Evolutionary conservation across 495 filamentous ascomycete genomes (phyloP), one percentile per base, ranked within the genome.

Genomic region (Pyrenula massariospora): DNA sequence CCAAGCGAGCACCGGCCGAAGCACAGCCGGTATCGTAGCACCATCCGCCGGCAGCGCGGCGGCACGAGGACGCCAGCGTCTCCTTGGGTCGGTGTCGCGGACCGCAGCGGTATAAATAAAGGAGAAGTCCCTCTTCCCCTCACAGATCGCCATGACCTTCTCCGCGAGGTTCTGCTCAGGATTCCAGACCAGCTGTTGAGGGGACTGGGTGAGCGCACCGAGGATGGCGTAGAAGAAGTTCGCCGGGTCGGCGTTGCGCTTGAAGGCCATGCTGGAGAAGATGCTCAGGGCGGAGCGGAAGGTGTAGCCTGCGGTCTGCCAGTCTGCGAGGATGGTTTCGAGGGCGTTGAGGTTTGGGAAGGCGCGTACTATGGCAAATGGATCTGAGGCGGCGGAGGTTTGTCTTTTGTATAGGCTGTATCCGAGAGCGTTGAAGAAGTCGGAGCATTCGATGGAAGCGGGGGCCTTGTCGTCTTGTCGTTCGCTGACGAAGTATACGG

Each of bases 251-350:
- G 12, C 20, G 10, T 54, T n/a, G 12, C 15, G 12, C 23, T 24
- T 54, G 21, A 10, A n/a, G 22, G 60, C 62, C 60, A 64, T 60
- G 22, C 58, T 64, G 21, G 62, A 57, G 53, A 64, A 60, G 20
- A 63, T 55, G 8, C 55, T n/a, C 52, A 62, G 24, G 3, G 58
- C 61, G 22, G 62, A 50, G 1, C 62, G 49, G 8, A 62, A 48
- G 47, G 54, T 21, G 50, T 64, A 64, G 0, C 1, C 55, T 1
- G 60, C 58, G 23, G 53, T 58, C 25, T 50, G 20, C 12, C 49
- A 64, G 53, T 64, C 62, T 10, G 54, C 54, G 12, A 64, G 60
- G 48, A 64, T 48, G 20, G 60, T 60, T 53, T 64, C 54, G 48
- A 62, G 60, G 2, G 62, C 62, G 25, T 55, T 25, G 1, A 62